These are phyloP conservation scores for Botryotinia convoluta DNA, from an alignment of 2,329 filamentous ascomycete genomes.

Conservation along the genomic window DNA sequence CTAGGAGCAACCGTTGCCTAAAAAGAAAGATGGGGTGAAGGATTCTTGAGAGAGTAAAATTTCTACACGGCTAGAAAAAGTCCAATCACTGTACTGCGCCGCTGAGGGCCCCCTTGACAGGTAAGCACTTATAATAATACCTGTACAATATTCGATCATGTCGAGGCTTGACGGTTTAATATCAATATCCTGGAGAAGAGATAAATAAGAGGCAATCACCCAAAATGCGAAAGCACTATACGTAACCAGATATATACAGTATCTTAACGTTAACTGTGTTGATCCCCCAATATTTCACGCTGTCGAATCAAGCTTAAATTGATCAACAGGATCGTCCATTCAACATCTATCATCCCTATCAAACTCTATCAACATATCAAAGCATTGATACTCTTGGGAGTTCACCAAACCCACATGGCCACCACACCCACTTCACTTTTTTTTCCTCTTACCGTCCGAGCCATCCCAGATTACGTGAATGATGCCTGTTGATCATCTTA, in stretches of 20 bases:
- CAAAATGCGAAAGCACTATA: not conserved
- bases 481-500: not conserved
- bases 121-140: not conserved
- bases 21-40: not conserved
- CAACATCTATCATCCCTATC: not conserved
- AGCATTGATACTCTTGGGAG: constrained; percentile 2
- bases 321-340: constrained; percentile 10
- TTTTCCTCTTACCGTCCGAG: not conserved
- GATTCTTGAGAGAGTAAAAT: not conserved
- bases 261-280: not conserved
- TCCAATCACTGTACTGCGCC: not conserved
- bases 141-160: not conserved
- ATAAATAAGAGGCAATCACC: not conserved
- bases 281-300: not conserved
- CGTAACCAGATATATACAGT: not conserved
- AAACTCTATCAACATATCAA: not conserved
- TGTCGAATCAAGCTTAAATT: constrained; percentile 19
- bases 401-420: not conserved
- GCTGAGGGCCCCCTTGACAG: not conserved
- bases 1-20: not conserved
- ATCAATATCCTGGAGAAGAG: too few relatives aligned
- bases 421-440: not conserved
- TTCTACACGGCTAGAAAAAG: not conserved
- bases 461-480: not conserved
- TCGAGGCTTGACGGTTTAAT: not conserved